Base-by-base conservation (phyloP, 148 eudicot species). In the Nepenthes gracilis region DNA sequence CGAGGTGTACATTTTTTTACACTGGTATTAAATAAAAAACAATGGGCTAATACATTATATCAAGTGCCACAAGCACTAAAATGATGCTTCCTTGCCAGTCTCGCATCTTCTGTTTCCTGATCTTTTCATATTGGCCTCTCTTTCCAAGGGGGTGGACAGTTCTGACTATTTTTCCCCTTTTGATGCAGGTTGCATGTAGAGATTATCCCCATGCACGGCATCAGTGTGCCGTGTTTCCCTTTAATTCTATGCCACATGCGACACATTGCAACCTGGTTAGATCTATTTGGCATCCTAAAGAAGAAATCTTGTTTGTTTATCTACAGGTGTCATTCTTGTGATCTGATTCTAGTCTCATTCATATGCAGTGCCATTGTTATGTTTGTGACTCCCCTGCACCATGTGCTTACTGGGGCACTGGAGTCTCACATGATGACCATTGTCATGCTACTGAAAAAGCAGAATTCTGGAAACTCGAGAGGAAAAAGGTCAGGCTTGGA, bases 161-260 rank as follows among this genome's bases (percentile, higher is more conserved):
- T 48, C 36, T 37, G 35, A 2, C 8, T 54, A 33, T 36, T 58
- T 43, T 15, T 36, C 65, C 50, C 12, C 52, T 8, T 51, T 69
- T 4, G 47, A 59, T 54, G 67, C 80, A 94, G 99, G 88, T 94
- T 75, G 99, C 99, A 48, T 94, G 97, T 69, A 82, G 99, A 68
- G 99, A 94, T 74, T 89, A 82, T 69, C 97, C 99, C 72, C 99
- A 94, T 74, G 38, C 99, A n/a, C 88, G 99, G 6, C 92, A 89
- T 71, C 87, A 81, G 11, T 94, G 99, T 78, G 95, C 77, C 43
- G 84, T 81, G 52, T 86, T 81, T 67, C 92, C 79, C 9, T 89
- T 94, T 58, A 70, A 61, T 59, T 82, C 95, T 53, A 81, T 92
- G 36, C 68, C 78, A 35, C 95, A 84, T 70, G 80, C 78, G 64